Base-by-base conservation (phyloP, 2,329 filamentous ascomycete genomes). In the Fusarium citri region DNA sequence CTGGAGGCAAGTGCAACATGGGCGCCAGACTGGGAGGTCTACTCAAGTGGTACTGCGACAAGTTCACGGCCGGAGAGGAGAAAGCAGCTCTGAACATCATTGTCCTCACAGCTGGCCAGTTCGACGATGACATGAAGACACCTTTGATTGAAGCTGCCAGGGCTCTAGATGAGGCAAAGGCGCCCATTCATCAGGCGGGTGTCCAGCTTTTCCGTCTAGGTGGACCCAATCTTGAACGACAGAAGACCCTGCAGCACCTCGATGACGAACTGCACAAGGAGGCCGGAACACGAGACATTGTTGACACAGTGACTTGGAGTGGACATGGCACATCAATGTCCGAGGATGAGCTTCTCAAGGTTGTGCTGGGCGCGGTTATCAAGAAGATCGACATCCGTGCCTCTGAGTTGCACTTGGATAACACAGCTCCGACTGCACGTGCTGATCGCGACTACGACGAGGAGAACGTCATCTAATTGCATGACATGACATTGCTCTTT, bases 291-390 rank as follows among this genome's bases (percentile, higher is more conserved):
- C 31, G 59, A 48, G 59, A 63, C 11, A 63, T 63, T 25, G 59
- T 63, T 22, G 59, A 63, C 26, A 62, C 59, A 14, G 59, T 63
- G 31, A 63, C 59, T n/a, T 63, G 59, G 59, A 63, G 59, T n/a
- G 59, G 59, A 7, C 59, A 63, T 6, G 57, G 59, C 2, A 62
- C 59, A 30, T 41, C 57, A 2, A 63, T 63, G 59, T 63, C 59
- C 1, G 59, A 63, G 8, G 59, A 63, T 20, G 59, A 63, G 31
- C 47, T 63, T 2, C 59, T 63, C n/a, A 63, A 63, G n/a, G 42
- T 63, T 30, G 59, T 63, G 1, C 3, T 63, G n/a, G 59, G 59
- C 3, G 59, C 59, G 2, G 59, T 63, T 18, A 63, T 63, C 5
- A 63, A 63, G 57, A 63, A 47, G 34, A 63, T 63, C 8, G 59